These are phyloP conservation scores for sunflower (Helianthus annuus) DNA, from an alignment of 129 eudicot species.

Conservation along the genomic window DNA sequence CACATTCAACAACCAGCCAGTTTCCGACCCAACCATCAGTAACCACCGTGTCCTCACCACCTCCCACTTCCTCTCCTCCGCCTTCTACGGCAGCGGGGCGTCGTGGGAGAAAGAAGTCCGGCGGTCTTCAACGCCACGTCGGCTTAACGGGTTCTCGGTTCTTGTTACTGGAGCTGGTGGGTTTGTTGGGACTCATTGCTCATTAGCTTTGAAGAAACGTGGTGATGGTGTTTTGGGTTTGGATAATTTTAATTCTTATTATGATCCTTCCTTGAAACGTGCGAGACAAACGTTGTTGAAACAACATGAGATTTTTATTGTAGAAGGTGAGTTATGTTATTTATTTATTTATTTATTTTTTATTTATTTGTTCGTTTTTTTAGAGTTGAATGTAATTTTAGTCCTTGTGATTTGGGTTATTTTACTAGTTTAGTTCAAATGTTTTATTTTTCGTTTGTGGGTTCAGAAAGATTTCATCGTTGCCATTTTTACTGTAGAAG, in stretches of 20 bases:
- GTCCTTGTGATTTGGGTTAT: too few species aligned
- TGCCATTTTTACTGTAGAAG: too few species aligned
- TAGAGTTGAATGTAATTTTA: too few species aligned
- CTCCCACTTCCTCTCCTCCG: conserved; percentile 54
- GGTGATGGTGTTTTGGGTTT: conserved; percentile 79
- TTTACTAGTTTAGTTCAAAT: too few species aligned
- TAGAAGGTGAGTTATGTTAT: conserved; percentile 36
- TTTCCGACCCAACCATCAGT: conserved; percentile 6
- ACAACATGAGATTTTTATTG: conserved; percentile 45
- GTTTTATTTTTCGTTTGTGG: too few species aligned
- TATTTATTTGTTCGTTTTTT: too few species aligned
- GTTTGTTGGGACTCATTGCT: conserved; percentile 65
- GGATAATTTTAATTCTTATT: conserved; percentile 66
- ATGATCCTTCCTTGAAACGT: conserved; percentile 72
- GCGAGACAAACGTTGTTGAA: conserved; percentile 49
- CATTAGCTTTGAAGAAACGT: conserved; percentile 60
- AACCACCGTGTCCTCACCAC: conserved; percentile 45
- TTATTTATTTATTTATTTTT: too few species aligned
- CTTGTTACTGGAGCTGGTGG: conserved; percentile 85
- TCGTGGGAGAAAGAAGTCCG: conserved; percentile 72
- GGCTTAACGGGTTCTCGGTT: conserved; percentile 51
- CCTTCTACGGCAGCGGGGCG: conserved; percentile 61
- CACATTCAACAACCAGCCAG: conserved; percentile 56
- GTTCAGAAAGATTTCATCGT: too few species aligned
- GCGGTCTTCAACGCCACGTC: conserved; percentile 55